These are phyloP conservation scores for Wickerhamiella spandovensis DNA, from an alignment of 805 yeast genomes.

Conservation along the genomic window DNA sequence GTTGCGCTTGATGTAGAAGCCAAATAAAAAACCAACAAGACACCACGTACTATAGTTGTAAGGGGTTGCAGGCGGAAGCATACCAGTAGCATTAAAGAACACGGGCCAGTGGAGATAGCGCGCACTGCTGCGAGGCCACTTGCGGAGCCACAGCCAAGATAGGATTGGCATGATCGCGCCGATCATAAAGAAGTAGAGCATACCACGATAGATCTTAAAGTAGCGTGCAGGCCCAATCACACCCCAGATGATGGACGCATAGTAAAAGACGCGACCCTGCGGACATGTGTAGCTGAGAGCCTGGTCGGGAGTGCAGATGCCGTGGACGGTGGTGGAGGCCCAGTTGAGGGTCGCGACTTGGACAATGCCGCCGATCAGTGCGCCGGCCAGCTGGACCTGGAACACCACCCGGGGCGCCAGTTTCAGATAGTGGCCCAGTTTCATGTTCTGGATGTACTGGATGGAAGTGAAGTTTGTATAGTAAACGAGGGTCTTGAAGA, in stretches of 20 bases:
- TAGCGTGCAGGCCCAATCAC: slow-evolving; percentile 48
- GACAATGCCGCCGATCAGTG: slow-evolving; percentile 33
- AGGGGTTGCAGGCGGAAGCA: slow-evolving; percentile 64
- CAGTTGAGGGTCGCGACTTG: slow-evolving; percentile 33
- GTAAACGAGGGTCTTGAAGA: slow-evolving; percentile 47
- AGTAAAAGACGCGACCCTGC: slow-evolving; percentile 33
- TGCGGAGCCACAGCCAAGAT: slow-evolving; percentile 27
- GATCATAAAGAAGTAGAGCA: slow-evolving; percentile 46
- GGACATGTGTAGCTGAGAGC: slow-evolving; percentile 37
- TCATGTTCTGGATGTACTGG: slow-evolving; percentile 41
- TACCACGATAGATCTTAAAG: slow-evolving; percentile 40
- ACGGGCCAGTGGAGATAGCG: slow-evolving; percentile 51
- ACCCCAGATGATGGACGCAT: slow-evolving; percentile 54
- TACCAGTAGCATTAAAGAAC: slow-evolving; percentile 45
- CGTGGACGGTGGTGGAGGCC: slow-evolving; percentile 27
- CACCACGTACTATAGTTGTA: slow-evolving; percentile 50
- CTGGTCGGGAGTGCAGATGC: slow-evolving; percentile 34
- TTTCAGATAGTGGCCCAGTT: slow-evolving; percentile 51
- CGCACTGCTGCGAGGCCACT: slow-evolving; percentile 30
- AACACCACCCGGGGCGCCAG: slow-evolving; percentile 51
- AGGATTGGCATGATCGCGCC: slow-evolving; percentile 39
- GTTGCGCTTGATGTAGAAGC: slow-evolving; percentile 40
- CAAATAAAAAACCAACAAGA: slow-evolving; percentile 41
- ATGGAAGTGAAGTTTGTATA: slow-evolving; percentile 42
- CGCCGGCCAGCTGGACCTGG: slow-evolving; percentile 34